These are phyloP conservation scores for Plasmodium coatneyi DNA, from an alignment of 169 alveolate species.

Conservation along the genomic window DNA sequence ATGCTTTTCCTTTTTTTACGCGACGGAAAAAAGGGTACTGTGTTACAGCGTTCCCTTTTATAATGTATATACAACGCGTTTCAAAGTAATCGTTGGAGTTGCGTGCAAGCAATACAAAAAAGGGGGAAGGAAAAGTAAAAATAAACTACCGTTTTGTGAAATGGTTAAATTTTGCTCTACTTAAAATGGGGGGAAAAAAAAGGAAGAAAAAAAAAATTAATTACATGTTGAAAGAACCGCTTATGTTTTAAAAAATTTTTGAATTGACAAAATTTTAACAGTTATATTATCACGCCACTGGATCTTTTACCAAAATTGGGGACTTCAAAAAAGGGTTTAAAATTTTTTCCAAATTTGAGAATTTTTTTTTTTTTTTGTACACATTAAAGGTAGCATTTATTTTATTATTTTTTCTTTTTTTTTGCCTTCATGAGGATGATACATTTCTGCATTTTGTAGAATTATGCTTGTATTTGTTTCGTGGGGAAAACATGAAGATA, in stretches of 20 bases:
- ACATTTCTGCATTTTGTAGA: neutral
- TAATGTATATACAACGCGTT: neutral
- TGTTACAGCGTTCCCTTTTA: neutral
- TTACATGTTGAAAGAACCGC: neutral
- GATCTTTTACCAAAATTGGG: neutral
- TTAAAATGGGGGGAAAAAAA: neutral
- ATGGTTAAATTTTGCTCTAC: neutral
- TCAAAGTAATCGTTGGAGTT: neutral
- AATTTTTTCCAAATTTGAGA: neutral
- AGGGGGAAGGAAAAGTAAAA: neutral
- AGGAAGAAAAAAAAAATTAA: neutral
- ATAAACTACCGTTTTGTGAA: neutral
- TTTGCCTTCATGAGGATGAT: neutral
- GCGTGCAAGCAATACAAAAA: neutral
- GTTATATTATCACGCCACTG: neutral
- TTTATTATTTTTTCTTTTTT: neutral
- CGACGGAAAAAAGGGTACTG: neutral
- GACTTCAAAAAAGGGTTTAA: neutral
- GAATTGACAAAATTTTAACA: neutral
- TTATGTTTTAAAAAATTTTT: neutral
- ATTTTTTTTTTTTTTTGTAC: conserved; percentile 12
- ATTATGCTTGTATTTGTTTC: neutral
- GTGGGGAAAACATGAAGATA: neutral
- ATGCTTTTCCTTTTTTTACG: neutral
- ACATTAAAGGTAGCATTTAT: neutral